Conservation (phyloP, 345 rosid species). For the Syzygium oleosum region DNA sequence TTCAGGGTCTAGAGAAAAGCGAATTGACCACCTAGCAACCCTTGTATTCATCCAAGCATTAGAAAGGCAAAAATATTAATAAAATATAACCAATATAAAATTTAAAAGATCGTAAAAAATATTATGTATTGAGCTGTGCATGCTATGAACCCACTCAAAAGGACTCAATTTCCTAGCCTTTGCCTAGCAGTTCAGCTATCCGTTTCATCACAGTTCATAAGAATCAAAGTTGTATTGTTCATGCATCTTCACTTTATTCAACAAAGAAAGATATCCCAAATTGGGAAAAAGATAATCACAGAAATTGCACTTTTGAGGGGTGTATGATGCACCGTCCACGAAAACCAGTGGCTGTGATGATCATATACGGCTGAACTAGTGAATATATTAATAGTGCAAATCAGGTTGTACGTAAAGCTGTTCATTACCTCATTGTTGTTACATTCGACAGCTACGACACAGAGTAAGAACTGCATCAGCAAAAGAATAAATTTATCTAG, state of each 20-base stretch:
- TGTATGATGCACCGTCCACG: background rate
- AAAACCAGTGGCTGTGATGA: background rate
- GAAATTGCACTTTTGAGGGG: background rate
- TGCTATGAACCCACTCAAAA: background rate
- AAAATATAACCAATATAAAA: background rate
- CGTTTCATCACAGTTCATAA: background rate
- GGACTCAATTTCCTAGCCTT: background rate
- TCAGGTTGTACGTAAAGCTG: background rate
- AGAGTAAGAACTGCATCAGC: background rate
- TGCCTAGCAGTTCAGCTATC: background rate
- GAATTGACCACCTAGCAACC: background rate
- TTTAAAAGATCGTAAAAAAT: background rate
- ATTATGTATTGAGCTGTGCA: background rate
- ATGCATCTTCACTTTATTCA: background rate
- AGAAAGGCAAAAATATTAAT: background rate
- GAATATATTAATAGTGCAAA: background rate
- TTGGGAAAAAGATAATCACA: background rate
- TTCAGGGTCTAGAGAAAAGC: conserved; percentile 1
- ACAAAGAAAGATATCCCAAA: background rate
- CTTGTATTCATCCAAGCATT: background rate
- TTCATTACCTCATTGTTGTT: background rate
- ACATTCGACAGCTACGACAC: background rate
- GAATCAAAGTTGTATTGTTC: background rate
- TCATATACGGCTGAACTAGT: background rate
- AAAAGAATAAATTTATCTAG: background rate